Evolutionary conservation across 2,329 filamentous ascomycete species (phyloP), one percentile per base, ranked within the genome.

Genomic region (Pseudogymnoascus sp.): DNA sequence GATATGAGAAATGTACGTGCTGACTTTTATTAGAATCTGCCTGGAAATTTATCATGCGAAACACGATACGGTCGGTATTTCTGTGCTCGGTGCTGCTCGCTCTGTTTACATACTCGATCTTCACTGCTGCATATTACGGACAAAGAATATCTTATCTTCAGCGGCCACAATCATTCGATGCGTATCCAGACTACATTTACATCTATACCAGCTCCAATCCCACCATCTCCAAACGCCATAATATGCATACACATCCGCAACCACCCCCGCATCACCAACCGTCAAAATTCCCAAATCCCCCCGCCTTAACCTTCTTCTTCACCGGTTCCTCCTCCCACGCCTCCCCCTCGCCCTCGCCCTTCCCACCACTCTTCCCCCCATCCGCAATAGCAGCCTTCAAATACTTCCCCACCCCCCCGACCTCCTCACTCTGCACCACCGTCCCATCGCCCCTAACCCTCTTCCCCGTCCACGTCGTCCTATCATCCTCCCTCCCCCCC

Each of bases 381-480:
- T 61, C 70, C 39, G 73, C 74, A 62, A 80, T 73, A 13, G 81
- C 80, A 13, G 81, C 80, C 71, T 90, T 88, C 60, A 99, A 75
- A 72, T 97, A 97, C 74, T 93, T 97, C 6, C 93, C 94, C 10
- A 86, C 85, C 4, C 74, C 76, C 5, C 76, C 77, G 9, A 74
- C 74, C 12, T 74, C 73, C 29, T 75, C 74, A 12, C 71, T 73
- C 29, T 73, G 72, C 1, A 81, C 80, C 1, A 85, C 78, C 0
- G 79, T 84, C 0, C 86, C 88, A 69, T 88, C 84, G 1, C 79
- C 81, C 27, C 92, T 80, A 59, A 99, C 85, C 40, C 92, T 80
- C 77, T 97, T 99, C 3, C 94, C 94, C 2, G 94, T 97, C 94
- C 94, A 99, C 2, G 94, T 99, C 1, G 90, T 87, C 72, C 84